phyloP scores from a whole-genome alignment of 2,329 filamentous ascomycete species.

The Aspergillus awamori region DNA sequence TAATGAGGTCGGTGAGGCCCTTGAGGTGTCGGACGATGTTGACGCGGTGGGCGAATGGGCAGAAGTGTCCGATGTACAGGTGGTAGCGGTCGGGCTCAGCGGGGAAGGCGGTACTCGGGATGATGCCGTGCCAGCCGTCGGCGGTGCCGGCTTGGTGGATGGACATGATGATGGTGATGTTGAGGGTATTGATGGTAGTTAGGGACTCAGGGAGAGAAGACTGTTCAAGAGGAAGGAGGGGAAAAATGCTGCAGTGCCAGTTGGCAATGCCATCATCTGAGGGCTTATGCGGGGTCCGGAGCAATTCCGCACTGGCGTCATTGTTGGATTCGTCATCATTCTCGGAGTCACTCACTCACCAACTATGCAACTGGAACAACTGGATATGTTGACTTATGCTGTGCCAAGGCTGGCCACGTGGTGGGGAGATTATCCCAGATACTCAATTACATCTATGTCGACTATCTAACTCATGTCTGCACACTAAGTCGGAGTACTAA shows the following conservation, averaged over 20 bases:
- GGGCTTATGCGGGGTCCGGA: background rate
- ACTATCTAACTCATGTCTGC: too few species aligned
- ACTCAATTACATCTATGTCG: too few species aligned
- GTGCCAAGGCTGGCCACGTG: too few species aligned
- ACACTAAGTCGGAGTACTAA: too few species aligned
- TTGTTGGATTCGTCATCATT: background rate
- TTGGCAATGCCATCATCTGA: background rate
- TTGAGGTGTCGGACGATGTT: slow-evolving; percentile 63
- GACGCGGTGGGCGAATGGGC: slow-evolving; percentile 65
- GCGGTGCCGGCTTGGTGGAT: slow-evolving; percentile 28
- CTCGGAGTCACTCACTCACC: too few species aligned
- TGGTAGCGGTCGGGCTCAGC: slow-evolving; percentile 58
- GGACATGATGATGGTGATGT: background rate
- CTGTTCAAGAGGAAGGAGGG: too few species aligned
- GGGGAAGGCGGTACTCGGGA: slow-evolving; percentile 52
- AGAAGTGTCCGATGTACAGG: slow-evolving; percentile 63
- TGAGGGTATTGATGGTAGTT: background rate
- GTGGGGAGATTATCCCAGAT: too few species aligned
- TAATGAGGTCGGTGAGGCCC: slow-evolving; percentile 57
- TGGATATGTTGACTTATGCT: too few species aligned
- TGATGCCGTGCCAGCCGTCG: slow-evolving; percentile 55
- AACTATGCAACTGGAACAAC: too few species aligned
- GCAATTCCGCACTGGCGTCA: background rate
- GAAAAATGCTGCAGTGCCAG: background rate
- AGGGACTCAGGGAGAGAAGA: background rate